Conservation (phyloP, 257 asterid genomes). For the Sherardia arvensis region DNA sequence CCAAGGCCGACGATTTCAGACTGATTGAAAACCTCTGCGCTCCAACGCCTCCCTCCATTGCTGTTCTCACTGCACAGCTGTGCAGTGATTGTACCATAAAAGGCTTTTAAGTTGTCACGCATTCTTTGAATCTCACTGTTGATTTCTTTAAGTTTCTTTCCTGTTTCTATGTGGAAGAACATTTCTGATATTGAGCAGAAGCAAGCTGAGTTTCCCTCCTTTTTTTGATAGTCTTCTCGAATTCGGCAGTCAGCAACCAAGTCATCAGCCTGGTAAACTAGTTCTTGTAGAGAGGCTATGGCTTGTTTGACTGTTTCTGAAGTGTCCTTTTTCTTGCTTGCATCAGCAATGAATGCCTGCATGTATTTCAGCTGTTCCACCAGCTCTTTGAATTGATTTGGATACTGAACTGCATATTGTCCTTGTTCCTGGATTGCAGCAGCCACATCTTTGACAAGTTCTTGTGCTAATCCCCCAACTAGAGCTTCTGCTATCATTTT, state of each 20-base stretch:
- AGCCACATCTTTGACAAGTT: not conserved
- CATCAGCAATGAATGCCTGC: conserved; percentile 18
- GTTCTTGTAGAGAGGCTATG: conserved; percentile 9
- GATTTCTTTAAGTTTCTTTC: conserved; percentile 15
- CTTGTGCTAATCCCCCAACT: conserved; percentile 1
- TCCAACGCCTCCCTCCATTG: conserved; percentile 4
- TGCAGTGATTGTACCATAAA: not conserved
- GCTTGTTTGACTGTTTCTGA: conserved; percentile 7
- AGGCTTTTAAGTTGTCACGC: conserved; percentile 6
- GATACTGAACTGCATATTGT: conserved; percentile 17
- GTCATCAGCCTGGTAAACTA: conserved; percentile 24
- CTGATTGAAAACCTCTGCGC: conserved; percentile 8
- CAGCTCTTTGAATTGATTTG: conserved; percentile 13
- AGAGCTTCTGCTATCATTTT: not conserved
- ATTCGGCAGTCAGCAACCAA: conserved; percentile 18
- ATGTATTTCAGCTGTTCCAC: conserved; percentile 13
- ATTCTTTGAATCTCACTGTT: conserved; percentile 7
- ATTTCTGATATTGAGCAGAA: conserved; percentile 6
- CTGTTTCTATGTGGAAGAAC: conserved; percentile 6
- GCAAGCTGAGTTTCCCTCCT: not conserved
- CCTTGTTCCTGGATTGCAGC: not conserved
- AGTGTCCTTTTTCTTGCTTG: conserved; percentile 10
- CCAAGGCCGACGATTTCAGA: conserved; percentile 21
- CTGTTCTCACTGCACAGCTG: not conserved
- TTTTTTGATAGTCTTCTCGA: conserved; percentile 1